phyloP scores from a whole-genome alignment of 768 basidiomycete genomes.

The Lactarius trivialis region DNA sequence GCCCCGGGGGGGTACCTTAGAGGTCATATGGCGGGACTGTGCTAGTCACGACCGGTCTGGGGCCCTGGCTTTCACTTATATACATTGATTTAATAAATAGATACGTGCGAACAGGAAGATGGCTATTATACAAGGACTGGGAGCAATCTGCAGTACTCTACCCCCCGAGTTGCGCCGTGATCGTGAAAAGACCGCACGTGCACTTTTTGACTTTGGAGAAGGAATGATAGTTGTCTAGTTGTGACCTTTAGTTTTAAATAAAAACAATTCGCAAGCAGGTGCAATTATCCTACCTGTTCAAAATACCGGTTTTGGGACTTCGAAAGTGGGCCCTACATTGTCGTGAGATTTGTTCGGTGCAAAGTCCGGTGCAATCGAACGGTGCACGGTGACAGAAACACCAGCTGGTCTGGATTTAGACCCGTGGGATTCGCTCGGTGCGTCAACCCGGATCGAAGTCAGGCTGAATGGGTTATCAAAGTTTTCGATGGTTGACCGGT shows the following conservation, averaged over 20 bases:
- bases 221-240: not conserved
- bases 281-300: no score
- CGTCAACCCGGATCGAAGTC: not conserved
- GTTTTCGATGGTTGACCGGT: not conserved
- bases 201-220: not conserved
- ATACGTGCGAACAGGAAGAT: no score
- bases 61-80: no score
- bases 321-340: not conserved
- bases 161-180: no score
- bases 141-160: no score
- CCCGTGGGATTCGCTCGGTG: not conserved
- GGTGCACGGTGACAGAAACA: not conserved
- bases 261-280: not conserved
- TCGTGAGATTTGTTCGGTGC: not conserved
- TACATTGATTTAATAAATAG: no score
- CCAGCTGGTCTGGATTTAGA: not conserved
- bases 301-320: not conserved
- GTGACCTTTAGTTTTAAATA: not conserved
- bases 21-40: no score
- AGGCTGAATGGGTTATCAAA: not conserved
- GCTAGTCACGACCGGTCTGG: no score
- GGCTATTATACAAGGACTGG: no score
- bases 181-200: no score
- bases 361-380: not conserved
- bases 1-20: no score